Evolutionary conservation across 2,329 filamentous ascomycete species (phyloP).

Genomic region (Chaetoscypha palmicola): DNA sequence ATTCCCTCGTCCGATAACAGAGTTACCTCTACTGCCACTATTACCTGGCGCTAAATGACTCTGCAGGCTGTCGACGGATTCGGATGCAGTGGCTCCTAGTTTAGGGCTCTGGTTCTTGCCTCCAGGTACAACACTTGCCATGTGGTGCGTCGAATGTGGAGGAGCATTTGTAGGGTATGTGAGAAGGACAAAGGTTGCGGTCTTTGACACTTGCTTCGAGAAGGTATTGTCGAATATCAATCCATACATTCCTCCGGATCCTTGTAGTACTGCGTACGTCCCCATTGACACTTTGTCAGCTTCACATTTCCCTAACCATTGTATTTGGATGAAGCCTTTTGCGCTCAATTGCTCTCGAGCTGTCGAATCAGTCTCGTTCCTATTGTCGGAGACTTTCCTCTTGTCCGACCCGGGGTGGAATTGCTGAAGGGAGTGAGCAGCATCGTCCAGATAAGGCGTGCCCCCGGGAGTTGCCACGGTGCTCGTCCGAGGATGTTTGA

Average conservation of each 20-base stretch:
- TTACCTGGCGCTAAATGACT: slow-evolving; percentile 36
- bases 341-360: slow-evolving; percentile 57
- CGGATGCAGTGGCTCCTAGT: slow-evolving; percentile 39
- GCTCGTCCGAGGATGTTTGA: slow-evolving; percentile 78
- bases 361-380: slow-evolving; percentile 48
- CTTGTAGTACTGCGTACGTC: slow-evolving; percentile 68
- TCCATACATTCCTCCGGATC: slow-evolving; percentile 87
- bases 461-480: slow-evolving; percentile 17
- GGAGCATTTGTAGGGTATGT: slow-evolving; percentile 82
- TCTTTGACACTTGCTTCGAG: slow-evolving; percentile 91
- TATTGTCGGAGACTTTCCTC: slow-evolving; percentile 36
- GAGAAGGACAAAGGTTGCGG: slow-evolving; percentile 86
- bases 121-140: slow-evolving; percentile 48
- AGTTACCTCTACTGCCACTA: slow-evolving; percentile 36
- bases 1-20: slow-evolving; percentile 47
- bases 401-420: slow-evolving; percentile 20
- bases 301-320: slow-evolving; percentile 93
- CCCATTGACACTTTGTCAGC: slow-evolving; percentile 92
- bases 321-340: slow-evolving; percentile 62
- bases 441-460: slow-evolving; percentile 19
- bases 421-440: slow-evolving; percentile 19
- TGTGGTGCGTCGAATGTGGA: slow-evolving; percentile 65
- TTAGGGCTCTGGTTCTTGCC: slow-evolving; percentile 40
- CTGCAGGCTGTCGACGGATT: slow-evolving; percentile 55
- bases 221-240: slow-evolving; percentile 99